Base-by-base conservation (phyloP, 495 filamentous ascomycete genomes). In the Margaritispora aquatica region DNA sequence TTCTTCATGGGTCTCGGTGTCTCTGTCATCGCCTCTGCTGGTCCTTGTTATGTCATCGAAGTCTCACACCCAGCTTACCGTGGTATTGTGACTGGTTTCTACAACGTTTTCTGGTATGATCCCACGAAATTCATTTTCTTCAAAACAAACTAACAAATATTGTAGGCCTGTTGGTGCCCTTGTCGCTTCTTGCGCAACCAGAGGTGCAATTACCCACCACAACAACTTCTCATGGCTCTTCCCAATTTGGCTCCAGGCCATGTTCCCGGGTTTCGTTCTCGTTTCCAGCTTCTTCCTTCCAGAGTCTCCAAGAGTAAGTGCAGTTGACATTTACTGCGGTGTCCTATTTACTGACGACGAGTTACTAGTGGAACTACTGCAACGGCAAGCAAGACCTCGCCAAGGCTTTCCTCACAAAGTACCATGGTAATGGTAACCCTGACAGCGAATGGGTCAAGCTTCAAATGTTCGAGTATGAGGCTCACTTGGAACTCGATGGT, bases 1-100 rank as follows among this genome's bases (percentile, higher is more conserved):
- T 91, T 92, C 70, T 64, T 90, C 15, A 77, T 92, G 17, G 88
- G 88, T 0, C 88, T 92, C 60, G 88, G 88, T 11, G 85, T 88
- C 31, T 80, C 79, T 9, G 83, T 88, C 29, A 77, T 78, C 44
- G 78, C 81, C 46, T 80, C 85, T n/a, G 87, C 87, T 9, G 88
- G 84, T 0, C 89, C 88, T 0, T 79, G 83, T 10, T 91, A 90
- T 61, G 84, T 89, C 31, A 81, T 84, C 1, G 89, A 92, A 69
- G 84, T 90, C 65, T 80, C 85, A 10, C 88, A 90, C 60, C 88
- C 88, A 1, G 80, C 80, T 10, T 88, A 83, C 66, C 82, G 88
- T 57, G 86, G 85, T 7, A 80, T 83, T 15, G 70, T 91, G 34
- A 83, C 81, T n/a, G 84, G 76, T 23, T 74, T 86, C 60, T 83